Evolutionary conservation across 768 basidiomycete genomes (phyloP), one percentile per base, ranked within the genome.

Genomic region (Termitomyces sp.): DNA sequence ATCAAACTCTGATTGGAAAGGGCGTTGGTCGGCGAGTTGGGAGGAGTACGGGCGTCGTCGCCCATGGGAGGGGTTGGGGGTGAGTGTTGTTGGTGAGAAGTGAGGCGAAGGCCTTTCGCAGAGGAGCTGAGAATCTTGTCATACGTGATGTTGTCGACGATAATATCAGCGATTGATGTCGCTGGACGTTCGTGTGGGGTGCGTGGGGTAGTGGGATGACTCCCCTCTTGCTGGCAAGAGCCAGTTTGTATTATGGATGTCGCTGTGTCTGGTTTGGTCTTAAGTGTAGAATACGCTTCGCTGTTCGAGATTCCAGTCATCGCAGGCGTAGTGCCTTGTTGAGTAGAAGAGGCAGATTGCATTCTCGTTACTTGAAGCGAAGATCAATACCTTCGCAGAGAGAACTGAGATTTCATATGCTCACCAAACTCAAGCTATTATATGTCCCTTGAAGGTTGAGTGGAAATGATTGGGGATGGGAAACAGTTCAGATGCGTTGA

Each of bases 111-210:
- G 26, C 55, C 56, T 55, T 64, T 68, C 30, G 62, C 46, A 16
- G 60, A 63, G 2, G 67, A 65, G 32, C 63, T 67, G 50, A 69
- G 60, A 41, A 69, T 68, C 4, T 60, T 63, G 57, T 68, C 67
- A 49, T 69, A 69, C 10, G 67, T 69, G 26, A 68, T 46, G 41
- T 64, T 62, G 54, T 68, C 51, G 30, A 69, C 58, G 14, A 65
- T 56, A 30, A 65, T 55, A 46, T 69, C 67, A 1, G 61, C 47
- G 18, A 66, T 53, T 9, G 66, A 69, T 5, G 59, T 60, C 32
- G 50, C 26, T 41, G 66, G 51, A 18, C 55, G 55, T 20, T 20
- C 20, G 10, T 18, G 36, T 23, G 58, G 41, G 38, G 18, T 32
- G 10, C 14, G 36, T 18, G 58, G 48, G 38, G 18, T 32, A 43